Conservation (phyloP, 179 eudicot genomes). For the Silene vulgaris region DNA sequence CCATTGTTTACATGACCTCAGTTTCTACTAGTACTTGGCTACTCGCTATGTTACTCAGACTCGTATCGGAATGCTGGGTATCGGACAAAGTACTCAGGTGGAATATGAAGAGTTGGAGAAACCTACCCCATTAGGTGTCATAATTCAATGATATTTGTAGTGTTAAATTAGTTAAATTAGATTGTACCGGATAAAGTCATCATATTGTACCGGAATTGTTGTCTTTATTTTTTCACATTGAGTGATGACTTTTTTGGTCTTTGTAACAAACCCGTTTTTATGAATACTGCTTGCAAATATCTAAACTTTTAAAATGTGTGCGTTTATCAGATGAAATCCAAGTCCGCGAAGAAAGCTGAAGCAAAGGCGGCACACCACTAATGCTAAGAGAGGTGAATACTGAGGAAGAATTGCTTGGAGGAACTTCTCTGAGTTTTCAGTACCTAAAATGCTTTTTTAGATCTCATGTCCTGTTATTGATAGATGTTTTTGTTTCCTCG, state of each 20-base stretch:
- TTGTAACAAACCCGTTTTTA: not conserved
- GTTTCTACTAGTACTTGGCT: not conserved
- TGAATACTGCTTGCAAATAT: not conserved
- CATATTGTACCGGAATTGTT: not conserved
- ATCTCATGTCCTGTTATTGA: not conserved
- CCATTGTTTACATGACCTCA: not conserved
- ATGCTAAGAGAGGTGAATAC: conserved; percentile 5
- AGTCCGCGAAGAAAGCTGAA: conserved; percentile 60
- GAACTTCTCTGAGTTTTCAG: conserved; percentile 2
- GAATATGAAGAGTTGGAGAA: too few relatives aligned
- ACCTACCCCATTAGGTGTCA: too few relatives aligned
- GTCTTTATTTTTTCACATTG: not conserved
- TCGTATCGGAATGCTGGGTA: not conserved
- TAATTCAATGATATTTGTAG: not conserved
- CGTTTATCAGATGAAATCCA: conserved; percentile 49
- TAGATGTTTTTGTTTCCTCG: not conserved
- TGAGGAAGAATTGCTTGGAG: conserved; percentile 24
- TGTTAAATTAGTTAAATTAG: not conserved
- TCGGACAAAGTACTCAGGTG: too few relatives aligned
- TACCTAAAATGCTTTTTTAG: conserved; percentile 3
- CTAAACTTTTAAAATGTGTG: not conserved
- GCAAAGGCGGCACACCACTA: conserved; percentile 26
- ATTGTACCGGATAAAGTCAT: too few relatives aligned
- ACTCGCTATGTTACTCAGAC: not conserved
- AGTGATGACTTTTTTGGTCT: not conserved